Evolutionary conservation across 2,329 filamentous ascomycete genomes (phyloP).

Genomic region (Myriosclerotinia duriaeana): DNA sequence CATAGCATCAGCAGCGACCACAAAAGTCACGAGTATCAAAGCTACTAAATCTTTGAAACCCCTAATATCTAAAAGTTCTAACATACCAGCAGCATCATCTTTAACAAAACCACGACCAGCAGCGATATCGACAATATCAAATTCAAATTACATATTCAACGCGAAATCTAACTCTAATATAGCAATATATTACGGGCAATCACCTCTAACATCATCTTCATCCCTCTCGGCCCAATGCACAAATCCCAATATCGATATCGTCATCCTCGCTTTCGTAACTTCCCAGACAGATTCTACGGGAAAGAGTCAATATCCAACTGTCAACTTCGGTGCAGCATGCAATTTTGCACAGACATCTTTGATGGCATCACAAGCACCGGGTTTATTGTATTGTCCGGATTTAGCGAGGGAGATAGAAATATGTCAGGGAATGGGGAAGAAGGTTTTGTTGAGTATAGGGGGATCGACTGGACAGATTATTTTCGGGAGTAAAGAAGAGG

Average conservation of each 20-base stretch:
- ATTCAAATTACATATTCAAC: slow-evolving; percentile 36
- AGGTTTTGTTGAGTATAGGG: slow-evolving; percentile 45
- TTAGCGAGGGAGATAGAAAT: slow-evolving; percentile 38
- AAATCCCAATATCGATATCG: slow-evolving; percentile 41
- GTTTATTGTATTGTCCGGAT: slow-evolving; percentile 43
- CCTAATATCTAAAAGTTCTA: neutral
- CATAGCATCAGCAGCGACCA: too few relatives aligned
- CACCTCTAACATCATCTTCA: slow-evolving; percentile 34
- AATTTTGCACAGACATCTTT: slow-evolving; percentile 34
- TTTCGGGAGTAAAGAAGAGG: slow-evolving; percentile 38
- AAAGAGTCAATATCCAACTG: slow-evolving; percentile 26
- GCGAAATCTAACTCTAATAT: slow-evolving; percentile 35
- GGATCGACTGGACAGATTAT: slow-evolving; percentile 36
- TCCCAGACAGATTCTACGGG: slow-evolving; percentile 18
- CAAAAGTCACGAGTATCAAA: neutral
- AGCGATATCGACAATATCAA: neutral
- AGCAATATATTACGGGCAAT: slow-evolving; percentile 42
- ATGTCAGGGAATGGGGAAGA: slow-evolving; percentile 45
- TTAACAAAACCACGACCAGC: neutral
- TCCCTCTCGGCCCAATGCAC: slow-evolving; percentile 39
- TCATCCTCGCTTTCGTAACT: slow-evolving; percentile 39
- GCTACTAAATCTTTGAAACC: neutral
- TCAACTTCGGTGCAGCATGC: slow-evolving; percentile 43
- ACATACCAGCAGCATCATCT: neutral
- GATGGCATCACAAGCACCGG: slow-evolving; percentile 42